Base-by-base conservation (phyloP, 2,329 filamentous ascomycete genomes). In the Pyricularia sp. region DNA sequence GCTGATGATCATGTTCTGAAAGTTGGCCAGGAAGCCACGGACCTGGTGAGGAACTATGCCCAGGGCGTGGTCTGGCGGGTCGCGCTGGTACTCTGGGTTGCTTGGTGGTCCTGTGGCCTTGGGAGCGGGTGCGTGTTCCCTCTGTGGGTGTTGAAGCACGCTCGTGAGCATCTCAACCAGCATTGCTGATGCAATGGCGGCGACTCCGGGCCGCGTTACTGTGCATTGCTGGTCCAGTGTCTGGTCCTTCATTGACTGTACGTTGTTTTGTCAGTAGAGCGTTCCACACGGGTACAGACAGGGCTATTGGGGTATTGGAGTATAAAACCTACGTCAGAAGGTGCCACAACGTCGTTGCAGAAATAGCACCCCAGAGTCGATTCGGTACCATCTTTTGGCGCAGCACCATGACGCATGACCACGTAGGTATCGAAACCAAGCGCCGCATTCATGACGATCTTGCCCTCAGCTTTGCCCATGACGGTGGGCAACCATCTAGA, bases 201-300 rank as follows among this genome's bases (percentile, higher is more conserved):
- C 94, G 50, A 97, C 89, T 20, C 95, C 95, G 0, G 95, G 95
- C 11, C 95, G 88, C 2, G 95, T 99, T 25, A 99, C 95, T 0
- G 95, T 99, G 79, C 95, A 99, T 80, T 98, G 95, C 78, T 99
- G 95, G 77, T 99, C 95, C 12, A 99, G 88, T 0, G 95, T 98
- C 73, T 94, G 92, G 75, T 97, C 93, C 79, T 94, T 97, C 76
- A 97, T 86, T 2, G 93, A 97, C 92, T 97, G 75, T 66, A 70
- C 31, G 61, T 28, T 36, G 5, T 33, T 23, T 12, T 65, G 64
- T 65, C 7, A 63, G 55, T 42, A 31, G 28, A 31, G 36, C 31
- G 4, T 42, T n/a, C 7, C n/a, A 28, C 10, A 26, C 2, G 10
- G 33, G 4, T 33, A 55, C 6, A 30, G 12, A 42, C 11, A n/a